Conservation (phyloP, 2,329 filamentous ascomycete genomes). For the Fusarium sp. region DNA sequence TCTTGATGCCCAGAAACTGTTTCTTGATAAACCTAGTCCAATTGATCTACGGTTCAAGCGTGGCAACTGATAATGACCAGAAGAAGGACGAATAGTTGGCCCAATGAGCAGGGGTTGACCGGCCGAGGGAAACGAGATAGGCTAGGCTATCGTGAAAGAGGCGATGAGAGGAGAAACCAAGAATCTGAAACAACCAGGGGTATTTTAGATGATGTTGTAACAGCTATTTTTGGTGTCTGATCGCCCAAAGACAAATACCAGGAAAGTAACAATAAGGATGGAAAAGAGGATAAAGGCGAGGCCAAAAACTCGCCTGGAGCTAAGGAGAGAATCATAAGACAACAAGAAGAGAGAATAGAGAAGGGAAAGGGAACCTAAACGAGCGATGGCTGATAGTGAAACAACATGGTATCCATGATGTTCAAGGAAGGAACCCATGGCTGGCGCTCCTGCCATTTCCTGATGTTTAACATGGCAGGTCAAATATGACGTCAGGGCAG, state of each 20-base stretch:
- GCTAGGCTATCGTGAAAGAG: constrained; percentile 22
- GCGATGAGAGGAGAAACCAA: constrained; percentile 19
- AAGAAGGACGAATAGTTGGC: constrained; percentile 12
- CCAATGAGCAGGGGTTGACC: constrained; percentile 23
- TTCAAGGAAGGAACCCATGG: constrained; percentile 5
- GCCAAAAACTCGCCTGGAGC: constrained; percentile 5
- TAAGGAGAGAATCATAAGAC: constrained; percentile 6
- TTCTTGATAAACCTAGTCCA: constrained; percentile 38
- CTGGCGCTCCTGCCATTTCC: constrained; percentile 3
- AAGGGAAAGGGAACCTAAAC: background rate
- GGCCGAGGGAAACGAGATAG: constrained; percentile 25
- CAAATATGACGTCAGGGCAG: constrained; percentile 22
- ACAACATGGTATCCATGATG: background rate
- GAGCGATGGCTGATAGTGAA: background rate
- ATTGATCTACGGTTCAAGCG: constrained; percentile 28
- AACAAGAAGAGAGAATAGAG: background rate
- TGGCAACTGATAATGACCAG: constrained; percentile 15
- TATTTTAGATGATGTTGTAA: constrained; percentile 17
- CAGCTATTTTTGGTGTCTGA: constrained; percentile 24
- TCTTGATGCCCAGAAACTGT: constrained; percentile 22
- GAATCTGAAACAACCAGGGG: constrained; percentile 34
- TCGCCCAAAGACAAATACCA: constrained; percentile 19
- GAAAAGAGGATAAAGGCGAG: constrained; percentile 6
- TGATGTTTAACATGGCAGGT: background rate
- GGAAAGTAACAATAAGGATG: constrained; percentile 4